Base-by-base conservation (phyloP, 2,329 filamentous ascomycete genomes). In the Fusarium scirpi region DNA sequence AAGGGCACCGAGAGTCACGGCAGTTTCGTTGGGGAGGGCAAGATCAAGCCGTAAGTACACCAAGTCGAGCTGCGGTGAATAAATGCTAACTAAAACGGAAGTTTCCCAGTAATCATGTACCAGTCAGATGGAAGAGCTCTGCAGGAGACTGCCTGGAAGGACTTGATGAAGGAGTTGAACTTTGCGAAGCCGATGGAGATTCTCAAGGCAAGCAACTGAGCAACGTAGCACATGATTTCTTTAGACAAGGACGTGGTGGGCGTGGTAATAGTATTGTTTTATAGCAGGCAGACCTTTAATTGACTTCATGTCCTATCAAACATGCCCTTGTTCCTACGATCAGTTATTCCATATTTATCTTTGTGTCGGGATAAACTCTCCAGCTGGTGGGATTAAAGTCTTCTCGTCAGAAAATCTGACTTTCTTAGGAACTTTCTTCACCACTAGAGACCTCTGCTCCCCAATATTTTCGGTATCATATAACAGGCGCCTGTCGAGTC, bases 1-100 rank as follows among this genome's bases (percentile, higher is more conserved):
- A 70, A 75, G 46, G 70, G 70, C 6, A 48, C 27, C 2, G 73
- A 74, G 44, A 75, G 74, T 24, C 74, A 76, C 11, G 74, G 74
- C 2, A 56, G 59, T 11, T 76, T 75, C 62, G 54, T 76, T 24
- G 69, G 74, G 6, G 74, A 76, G n/a, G 72, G 74, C 24, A 70
- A 43, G 38, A 29, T 76, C 7, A 76, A 76, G 46, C 74, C 74
- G 73, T 76, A 51, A 74, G 73, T 22, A 54, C 6, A 45, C 5
- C 13, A 5, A 12, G 12, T 27, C 6, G 8, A 27, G n/a, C 1
- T 7, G 4, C 25, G 12, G 43, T 8, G 4, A 16, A 16, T 7
- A 13, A 1, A 13, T 45, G 11, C 53, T 75, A 45, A 75, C 15
- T 18, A 3, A 4, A 15, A 38, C 16, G 5, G 10, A 8, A 75